A percentile compares a stretch with the other conserved stretches of the same genome.
These are phyloP conservation scores for Gracilaria domingensis DNA, from an alignment of 23 red algal genomes.

Conservation along the genomic window DNA sequence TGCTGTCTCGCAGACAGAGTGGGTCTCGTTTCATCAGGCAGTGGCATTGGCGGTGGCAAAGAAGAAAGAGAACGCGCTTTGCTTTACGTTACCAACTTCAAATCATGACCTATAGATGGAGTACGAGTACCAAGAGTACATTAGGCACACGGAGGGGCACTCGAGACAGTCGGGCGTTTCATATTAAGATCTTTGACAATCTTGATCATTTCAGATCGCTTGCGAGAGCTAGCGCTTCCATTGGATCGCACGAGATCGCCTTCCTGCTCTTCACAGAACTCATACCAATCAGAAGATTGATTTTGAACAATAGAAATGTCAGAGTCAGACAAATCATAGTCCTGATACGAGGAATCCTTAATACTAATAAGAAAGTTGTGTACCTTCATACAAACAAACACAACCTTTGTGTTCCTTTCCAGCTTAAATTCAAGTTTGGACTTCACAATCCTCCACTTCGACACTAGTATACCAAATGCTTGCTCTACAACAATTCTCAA, in stretches of 20 bases:
- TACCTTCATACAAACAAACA: background rate
- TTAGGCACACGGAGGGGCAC: no score
- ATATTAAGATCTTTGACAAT: background rate
- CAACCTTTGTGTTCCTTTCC: background rate
- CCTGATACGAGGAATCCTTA: background rate
- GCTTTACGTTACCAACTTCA: no score
- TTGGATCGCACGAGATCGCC: background rate
- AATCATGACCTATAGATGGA: no score
- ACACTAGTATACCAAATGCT: no score
- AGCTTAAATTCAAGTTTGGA: background rate
- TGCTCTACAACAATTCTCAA: no score
- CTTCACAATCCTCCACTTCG: background rate
- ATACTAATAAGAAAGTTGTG: background rate
- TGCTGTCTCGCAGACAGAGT: no score
- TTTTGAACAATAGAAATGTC: background rate
- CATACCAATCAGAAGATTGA: background rate
- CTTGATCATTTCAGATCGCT: background rate
- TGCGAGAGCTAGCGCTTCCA: no score
- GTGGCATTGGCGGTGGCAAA: no score
- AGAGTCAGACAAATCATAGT: background rate
- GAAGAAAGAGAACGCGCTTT: no score
- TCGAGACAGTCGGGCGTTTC: constrained; percentile 1
- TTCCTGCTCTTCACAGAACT: background rate
- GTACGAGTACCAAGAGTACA: no score
- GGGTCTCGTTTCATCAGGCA: no score